Evolutionary conservation across 2,329 filamentous ascomycete genomes (phyloP), one percentile per base, ranked within the genome.

Genomic region (Triangularia verruculosa): DNA sequence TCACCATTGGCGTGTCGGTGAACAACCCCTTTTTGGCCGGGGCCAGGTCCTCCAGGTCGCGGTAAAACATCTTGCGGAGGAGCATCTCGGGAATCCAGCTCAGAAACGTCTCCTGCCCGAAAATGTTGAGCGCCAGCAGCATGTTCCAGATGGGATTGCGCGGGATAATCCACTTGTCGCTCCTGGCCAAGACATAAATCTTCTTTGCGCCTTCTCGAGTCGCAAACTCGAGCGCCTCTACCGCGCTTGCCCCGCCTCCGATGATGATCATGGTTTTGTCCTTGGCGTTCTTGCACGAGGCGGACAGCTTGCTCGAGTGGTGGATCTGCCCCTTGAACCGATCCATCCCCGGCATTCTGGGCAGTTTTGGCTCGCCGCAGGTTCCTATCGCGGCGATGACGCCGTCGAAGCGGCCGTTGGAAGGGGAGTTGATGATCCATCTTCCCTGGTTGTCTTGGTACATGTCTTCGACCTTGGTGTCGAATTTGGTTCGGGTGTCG

Each of bases 111-210:
- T 95, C 90, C 53, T 89, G 86, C 1, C 91, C 92, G 64, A 93
- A 88, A 59, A 95, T 83, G 74, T 96, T 96, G 70, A 92, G 78
- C 2, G 90, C 85, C 1, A 96, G 83, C 1, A 96, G 79, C 1
- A 85, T 80, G 72, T 96, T 88, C 58, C 95, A 81, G 52, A 95
- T 57, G 0, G 90, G 80, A 68, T 96, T 95, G 8, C 92, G 84
- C 0, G 92, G 92, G 59, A 94, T 93, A 66, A 95, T 91, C 91
- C 91, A 94, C 74, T 94, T 95, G 70, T 94, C 91, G 13, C 87
- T 90, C 22, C 92, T 83, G 0, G 91, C 86, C 9, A 96, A 82
- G 28, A 96, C 87, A 62, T 87, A 88, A 0, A 89, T 88, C 70
- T 91, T 86, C 7, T 80, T 78, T 0, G 91, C 91, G 3, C 86